A percentile compares a stretch with the other conserved stretches of the same genome.
These are phyloP conservation scores for Chaetothyriales sp. DNA, from an alignment of 2,329 filamentous ascomycete genomes.

Conservation along the genomic window DNA sequence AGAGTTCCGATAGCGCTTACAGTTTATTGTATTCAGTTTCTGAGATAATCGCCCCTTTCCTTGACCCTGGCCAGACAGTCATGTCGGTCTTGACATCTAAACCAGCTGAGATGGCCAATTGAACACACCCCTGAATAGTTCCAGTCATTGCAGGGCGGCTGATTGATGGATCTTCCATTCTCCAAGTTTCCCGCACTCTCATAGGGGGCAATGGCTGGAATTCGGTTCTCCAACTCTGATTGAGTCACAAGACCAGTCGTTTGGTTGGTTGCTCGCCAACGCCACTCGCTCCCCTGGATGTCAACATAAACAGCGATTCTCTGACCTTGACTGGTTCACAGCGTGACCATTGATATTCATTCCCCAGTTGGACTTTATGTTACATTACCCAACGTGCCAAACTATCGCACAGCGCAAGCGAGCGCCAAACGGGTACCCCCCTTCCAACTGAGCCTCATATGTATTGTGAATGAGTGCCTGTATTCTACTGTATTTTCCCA, in stretches of 20 bases:
- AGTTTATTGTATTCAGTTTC: too few relatives aligned
- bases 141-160: not conserved
- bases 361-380: not conserved
- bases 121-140: too few relatives aligned
- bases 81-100: too few relatives aligned
- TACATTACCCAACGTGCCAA: not conserved
- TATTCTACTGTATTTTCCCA: not conserved
- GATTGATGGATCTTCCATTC: not conserved
- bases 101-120: too few relatives aligned
- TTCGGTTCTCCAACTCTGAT: not conserved
- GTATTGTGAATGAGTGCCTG: too few relatives aligned
- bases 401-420: not conserved
- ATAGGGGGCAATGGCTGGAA: not conserved
- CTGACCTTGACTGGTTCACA: not conserved
- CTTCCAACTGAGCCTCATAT: not conserved
- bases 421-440: too few relatives aligned
- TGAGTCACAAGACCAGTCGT: not conserved
- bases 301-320: not conserved
- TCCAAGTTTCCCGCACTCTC: not conserved
- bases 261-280: not conserved
- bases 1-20: too few relatives aligned
- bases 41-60: too few relatives aligned
- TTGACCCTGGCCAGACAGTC: too few relatives aligned
- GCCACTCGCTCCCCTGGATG: not conserved
- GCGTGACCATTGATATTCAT: not conserved